phyloP scores from a whole-genome alignment of 805 yeast genomes.

The Saturnispora silvae region DNA sequence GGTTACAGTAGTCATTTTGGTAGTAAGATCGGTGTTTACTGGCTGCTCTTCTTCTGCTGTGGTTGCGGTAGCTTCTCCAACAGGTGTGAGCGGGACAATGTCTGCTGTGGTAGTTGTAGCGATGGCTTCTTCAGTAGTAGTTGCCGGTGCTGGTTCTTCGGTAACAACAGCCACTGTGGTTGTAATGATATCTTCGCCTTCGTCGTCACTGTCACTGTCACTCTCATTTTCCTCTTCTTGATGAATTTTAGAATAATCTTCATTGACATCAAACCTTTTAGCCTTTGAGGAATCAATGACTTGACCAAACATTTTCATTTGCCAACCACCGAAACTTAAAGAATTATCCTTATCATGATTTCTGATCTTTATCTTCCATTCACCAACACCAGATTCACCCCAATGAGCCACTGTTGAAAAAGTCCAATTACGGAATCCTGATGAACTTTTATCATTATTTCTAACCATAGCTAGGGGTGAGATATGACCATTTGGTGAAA shows the following conservation, averaged over 20 bases:
- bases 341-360: conserved; percentile 30
- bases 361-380: conserved; percentile 67
- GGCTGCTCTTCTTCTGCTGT: neutral
- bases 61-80: neutral
- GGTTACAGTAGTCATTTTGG: neutral
- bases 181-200: conserved; percentile 9
- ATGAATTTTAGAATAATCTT: conserved; percentile 30
- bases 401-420: conserved; percentile 98
- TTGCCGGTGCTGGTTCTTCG: neutral
- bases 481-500: conserved; percentile 64
- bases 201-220: conserved; percentile 2
- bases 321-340: conserved; percentile 54
- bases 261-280: conserved; percentile 39
- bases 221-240: conserved; percentile 9
- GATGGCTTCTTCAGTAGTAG: neutral
- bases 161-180: neutral
- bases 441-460: conserved; percentile 39
- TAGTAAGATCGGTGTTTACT: conserved; percentile 6
- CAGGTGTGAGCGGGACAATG: neutral
- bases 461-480: conserved; percentile 70
- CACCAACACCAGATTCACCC: conserved; percentile 78
- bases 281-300: conserved; percentile 54
- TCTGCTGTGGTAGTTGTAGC: neutral
- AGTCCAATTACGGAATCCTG: conserved; percentile 74
- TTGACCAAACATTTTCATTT: conserved; percentile 75